A percentile compares a stretch with the other conserved stretches of the same genome.
phyloP scores from a whole-genome alignment of 352 stramenopile genomes.

The Phytophthora foliorum region DNA sequence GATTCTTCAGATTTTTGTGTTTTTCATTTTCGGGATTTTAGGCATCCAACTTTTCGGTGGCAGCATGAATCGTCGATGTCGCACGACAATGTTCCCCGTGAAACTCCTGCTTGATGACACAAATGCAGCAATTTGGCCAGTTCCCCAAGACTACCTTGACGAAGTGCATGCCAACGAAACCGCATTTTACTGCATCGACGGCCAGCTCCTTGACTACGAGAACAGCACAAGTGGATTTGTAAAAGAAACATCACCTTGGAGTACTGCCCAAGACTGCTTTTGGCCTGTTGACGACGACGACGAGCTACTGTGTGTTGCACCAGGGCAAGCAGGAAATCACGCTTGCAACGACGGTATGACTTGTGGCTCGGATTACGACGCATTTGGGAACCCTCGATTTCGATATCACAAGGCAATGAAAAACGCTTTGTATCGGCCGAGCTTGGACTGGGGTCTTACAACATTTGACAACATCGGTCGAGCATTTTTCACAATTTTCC shows the following conservation, averaged over 20 bases:
- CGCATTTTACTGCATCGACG: conserved; percentile 51
- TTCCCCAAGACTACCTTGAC: conserved; percentile 54
- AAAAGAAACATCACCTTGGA: conserved; percentile 82
- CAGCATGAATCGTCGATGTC: conserved; percentile 84
- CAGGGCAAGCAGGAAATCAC: conserved; percentile 59
- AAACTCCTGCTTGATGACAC: conserved; percentile 51
- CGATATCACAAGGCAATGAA: conserved; percentile 52
- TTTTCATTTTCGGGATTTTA: conserved; percentile 93
- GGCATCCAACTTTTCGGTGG: conserved; percentile 91
- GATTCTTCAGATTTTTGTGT: conserved; percentile 92
- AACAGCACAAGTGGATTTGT: conserved; percentile 49
- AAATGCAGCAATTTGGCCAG: conserved; percentile 57
- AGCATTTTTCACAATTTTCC: conserved; percentile 95
- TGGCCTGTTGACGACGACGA: conserved; percentile 93
- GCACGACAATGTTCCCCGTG: conserved; percentile 80
- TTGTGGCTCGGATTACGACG: conserved; percentile 80
- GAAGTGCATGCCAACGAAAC: conserved; percentile 49
- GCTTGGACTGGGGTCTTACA: conserved; percentile 92
- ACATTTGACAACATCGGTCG: conserved; percentile 94
- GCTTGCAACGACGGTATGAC: conserved; percentile 46
- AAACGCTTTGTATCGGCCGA: conserved; percentile 59
- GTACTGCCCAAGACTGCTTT: conserved; percentile 84
- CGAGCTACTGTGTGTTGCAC: conserved; percentile 70
- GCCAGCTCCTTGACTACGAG: conserved; percentile 59
- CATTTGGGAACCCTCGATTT: conserved; percentile 78